Percentiles rank a stretch among this genome's conserved stretches.
Evolutionary conservation across 352 stramenopile species (phyloP).

Genomic region (Pythium brassicae): DNA sequence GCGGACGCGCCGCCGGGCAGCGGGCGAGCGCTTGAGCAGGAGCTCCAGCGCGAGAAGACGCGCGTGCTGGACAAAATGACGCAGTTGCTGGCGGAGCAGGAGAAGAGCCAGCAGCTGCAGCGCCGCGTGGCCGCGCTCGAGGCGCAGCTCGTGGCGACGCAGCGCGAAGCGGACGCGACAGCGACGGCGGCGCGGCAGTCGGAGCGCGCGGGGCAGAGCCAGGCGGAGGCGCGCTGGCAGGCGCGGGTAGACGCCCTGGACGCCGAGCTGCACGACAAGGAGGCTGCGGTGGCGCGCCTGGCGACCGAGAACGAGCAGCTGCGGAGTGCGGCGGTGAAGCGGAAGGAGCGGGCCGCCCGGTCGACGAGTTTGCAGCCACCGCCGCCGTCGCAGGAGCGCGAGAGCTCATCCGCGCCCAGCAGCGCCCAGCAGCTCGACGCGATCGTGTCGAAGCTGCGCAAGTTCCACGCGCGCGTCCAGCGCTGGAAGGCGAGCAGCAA

Average conservation of each 20-base stretch:
- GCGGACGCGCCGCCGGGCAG: background rate
- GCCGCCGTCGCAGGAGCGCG: constrained; percentile 8
- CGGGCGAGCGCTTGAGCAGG: constrained; percentile 27
- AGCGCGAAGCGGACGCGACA: constrained; percentile 20
- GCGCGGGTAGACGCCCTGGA: constrained; percentile 20
- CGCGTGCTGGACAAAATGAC: constrained; percentile 67
- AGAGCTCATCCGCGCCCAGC: too few species aligned
- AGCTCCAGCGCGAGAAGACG: constrained; percentile 69
- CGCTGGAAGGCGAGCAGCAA: constrained; percentile 49
- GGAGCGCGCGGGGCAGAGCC: constrained; percentile 18
- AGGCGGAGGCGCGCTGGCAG: constrained; percentile 22
- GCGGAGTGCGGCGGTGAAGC: constrained; percentile 21
- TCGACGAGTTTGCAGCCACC: background rate
- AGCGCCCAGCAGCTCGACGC: constrained; percentile 28
- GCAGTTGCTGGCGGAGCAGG: constrained; percentile 58
- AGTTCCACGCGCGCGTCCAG: constrained; percentile 45
- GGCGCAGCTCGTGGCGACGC: constrained; percentile 24
- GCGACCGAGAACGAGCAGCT: constrained; percentile 34
- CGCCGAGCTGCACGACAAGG: constrained; percentile 27
- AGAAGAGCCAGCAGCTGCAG: constrained; percentile 54
- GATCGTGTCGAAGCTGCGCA: constrained; percentile 31
- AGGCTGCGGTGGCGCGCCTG: constrained; percentile 25
- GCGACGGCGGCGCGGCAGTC: constrained; percentile 9
- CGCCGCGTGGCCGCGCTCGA: constrained; percentile 35
- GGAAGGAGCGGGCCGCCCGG: constrained; percentile 16